phyloP scores from a whole-genome alignment of 1,284 basidiomycete genomes.

The Trametes sp. region DNA sequence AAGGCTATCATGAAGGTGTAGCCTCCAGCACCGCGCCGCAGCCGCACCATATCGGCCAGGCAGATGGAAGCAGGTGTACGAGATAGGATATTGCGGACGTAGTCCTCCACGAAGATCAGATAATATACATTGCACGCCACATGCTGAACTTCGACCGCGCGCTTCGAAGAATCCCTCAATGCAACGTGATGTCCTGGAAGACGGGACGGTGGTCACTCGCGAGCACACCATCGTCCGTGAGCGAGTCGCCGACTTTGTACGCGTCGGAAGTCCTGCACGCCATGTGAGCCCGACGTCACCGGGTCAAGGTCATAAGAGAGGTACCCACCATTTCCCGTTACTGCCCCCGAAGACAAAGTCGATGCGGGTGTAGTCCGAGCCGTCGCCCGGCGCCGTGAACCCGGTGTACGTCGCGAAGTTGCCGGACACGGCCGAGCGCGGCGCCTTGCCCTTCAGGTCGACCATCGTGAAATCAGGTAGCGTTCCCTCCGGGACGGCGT shows the following conservation, averaged over 20 bases:
- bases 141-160: background rate
- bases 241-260: conserved; percentile 52
- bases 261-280: conserved; percentile 45
- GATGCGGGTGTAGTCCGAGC: conserved; percentile 52
- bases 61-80: conserved; percentile 12
- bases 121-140: conserved; percentile 16
- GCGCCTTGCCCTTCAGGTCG: conserved; percentile 54
- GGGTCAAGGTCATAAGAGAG: conserved; percentile 14
- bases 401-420: conserved; percentile 65
- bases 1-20: conserved; percentile 6
- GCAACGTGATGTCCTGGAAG: conserved; percentile 48
- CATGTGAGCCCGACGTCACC: background rate
- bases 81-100: background rate
- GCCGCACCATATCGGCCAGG: conserved; percentile 23
- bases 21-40: conserved; percentile 9
- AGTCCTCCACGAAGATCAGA: conserved; percentile 16
- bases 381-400: conserved; percentile 51
- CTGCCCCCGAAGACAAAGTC: conserved; percentile 63
- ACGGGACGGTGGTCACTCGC: conserved; percentile 66
- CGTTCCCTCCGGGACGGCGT: conserved; percentile 43
- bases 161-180: conserved; percentile 11
- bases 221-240: conserved; percentile 61
- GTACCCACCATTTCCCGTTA: conserved; percentile 55
- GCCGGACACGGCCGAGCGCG: conserved; percentile 51
- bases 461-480: conserved; percentile 52